A percentile compares a stretch with the other conserved stretches of the same genome.
phyloP scores from a whole-genome alignment of 352 stramenopile genomes.

The Phytophthora sp. region DNA sequence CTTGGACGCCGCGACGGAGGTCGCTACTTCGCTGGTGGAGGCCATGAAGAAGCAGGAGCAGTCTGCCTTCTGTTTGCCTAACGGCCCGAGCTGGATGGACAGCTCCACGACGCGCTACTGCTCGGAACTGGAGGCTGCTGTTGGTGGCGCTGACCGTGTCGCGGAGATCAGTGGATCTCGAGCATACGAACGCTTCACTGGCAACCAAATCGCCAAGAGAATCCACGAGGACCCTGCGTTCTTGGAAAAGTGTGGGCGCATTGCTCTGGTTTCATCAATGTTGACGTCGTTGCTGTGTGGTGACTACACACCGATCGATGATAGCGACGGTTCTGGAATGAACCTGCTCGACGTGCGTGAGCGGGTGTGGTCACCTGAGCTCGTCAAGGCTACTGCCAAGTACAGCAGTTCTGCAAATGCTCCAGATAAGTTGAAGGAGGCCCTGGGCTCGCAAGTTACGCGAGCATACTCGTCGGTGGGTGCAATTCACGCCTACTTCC shows the following conservation, averaged over 20 bases:
- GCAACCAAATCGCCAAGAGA: slow-evolving; percentile 76
- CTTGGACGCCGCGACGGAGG: slow-evolving; percentile 32
- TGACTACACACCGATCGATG: slow-evolving; percentile 72
- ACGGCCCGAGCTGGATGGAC: slow-evolving; percentile 89
- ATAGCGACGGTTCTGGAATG: slow-evolving; percentile 85
- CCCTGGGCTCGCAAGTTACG: slow-evolving; percentile 51
- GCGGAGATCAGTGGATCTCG: slow-evolving; percentile 79
- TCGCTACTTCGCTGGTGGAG: slow-evolving; percentile 21
- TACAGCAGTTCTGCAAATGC: slow-evolving; percentile 28
- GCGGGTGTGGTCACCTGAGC: slow-evolving; percentile 58
- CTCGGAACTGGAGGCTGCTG: slow-evolving; percentile 50
- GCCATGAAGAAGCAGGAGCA: slow-evolving; percentile 31
- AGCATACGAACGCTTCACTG: slow-evolving; percentile 85
- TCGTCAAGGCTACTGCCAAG: slow-evolving; percentile 45
- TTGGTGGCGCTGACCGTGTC: slow-evolving; percentile 64
- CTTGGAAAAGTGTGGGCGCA: slow-evolving; percentile 48
- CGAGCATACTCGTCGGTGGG: slow-evolving; percentile 54
- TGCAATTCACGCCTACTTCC: slow-evolving; percentile 64
- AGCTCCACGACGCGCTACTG: slow-evolving; percentile 74
- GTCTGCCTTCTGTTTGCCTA: slow-evolving; percentile 53
- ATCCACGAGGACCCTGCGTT: slow-evolving; percentile 54
- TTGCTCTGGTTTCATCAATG: slow-evolving; percentile 73
- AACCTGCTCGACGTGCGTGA: slow-evolving; percentile 79
- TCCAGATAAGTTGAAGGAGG: slow-evolving; percentile 21
- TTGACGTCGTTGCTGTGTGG: slow-evolving; percentile 77